Conservation (phyloP, 345 rosid species). For the Bruguiera gymnorhiza region DNA sequence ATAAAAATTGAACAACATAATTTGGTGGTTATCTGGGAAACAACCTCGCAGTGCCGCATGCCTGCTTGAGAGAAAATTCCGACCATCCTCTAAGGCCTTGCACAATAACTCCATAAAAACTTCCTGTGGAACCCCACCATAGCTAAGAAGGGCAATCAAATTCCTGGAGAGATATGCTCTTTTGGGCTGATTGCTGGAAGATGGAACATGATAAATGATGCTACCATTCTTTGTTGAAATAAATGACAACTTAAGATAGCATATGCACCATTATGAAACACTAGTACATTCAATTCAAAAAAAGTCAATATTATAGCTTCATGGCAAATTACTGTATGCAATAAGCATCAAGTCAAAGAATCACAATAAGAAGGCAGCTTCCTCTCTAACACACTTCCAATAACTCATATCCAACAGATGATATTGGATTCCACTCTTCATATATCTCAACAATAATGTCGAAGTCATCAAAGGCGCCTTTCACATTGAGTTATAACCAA, state of each 20-base stretch:
- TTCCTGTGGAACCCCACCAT: conserved; percentile 71
- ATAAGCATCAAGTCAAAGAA: too few species aligned
- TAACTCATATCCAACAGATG: too few species aligned
- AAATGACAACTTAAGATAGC: neutral
- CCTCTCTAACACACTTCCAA: too few species aligned
- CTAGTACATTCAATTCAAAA: too few species aligned
- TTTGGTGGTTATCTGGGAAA: conserved; percentile 3
- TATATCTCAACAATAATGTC: too few species aligned
- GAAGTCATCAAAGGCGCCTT: too few species aligned
- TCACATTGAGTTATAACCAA: too few species aligned
- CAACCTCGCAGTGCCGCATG: conserved; percentile 58
- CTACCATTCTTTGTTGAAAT: neutral
- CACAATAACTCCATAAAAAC: conserved; percentile 48
- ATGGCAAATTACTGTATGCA: too few species aligned
- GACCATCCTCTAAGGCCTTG: conserved; percentile 50
- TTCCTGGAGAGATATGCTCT: conserved; percentile 44
- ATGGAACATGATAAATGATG: conserved; percentile 16
- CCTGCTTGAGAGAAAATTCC: conserved; percentile 32
- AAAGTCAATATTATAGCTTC: too few species aligned
- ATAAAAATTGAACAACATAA: too few species aligned
- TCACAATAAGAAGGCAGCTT: too few species aligned
- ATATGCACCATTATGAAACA: neutral
- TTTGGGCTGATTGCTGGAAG: conserved; percentile 53
- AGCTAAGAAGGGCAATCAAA: conserved; percentile 61
- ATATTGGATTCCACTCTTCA: too few species aligned